Base-by-base conservation (phyloP, 768 basidiomycete species). In the Leccinum pellstonianum region DNA sequence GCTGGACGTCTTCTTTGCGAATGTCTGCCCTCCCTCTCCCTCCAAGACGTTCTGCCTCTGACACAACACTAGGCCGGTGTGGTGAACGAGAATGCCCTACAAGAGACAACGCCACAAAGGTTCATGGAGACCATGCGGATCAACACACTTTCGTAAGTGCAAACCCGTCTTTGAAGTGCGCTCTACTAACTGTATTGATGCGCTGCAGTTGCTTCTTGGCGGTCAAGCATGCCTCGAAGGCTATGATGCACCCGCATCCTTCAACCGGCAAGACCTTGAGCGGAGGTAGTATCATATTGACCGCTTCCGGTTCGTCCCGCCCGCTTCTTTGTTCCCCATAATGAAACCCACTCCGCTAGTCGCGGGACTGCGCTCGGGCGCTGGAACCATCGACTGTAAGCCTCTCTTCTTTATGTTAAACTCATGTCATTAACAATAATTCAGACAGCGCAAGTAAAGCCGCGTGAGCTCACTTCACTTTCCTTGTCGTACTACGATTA, bases 1-100 rank as follows among this genome's bases (percentile, higher is more conserved):
- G 60, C 79, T 98, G 12, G 95, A 98, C 65, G 86, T 95, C 63
- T 97, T 97, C 80, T 98, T 95, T 70, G 95, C 95, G 35, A 97
- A 98, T 71, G 95, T 93, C 68, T 55, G 85, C 57, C 41, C 15
- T 25, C 35, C 27, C 11, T 25, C 38, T 57, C 15, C 50, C 23
- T 47, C 38, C 1, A 47, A 21, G 46, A 56, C 19, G n/a, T 56
- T 33, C 19, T 46, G 23, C 48, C 35, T 27, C 52, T 70, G 43
- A 59, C 43, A 33, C 17, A 41, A 21, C 41, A 3, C 33, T 46
- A 93, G 91, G 92, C 91, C 57, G 92, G 91, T 11, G 72, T 89
- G 53, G 82, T 80, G 3, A 79, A 11, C 79, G 2, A 67, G 38
- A 19, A 63, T 76, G 43, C 66, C 69, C 67, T 95, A 15, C 75